phyloP scores from a whole-genome alignment of 129 eudicot species.

The Mikania micrantha region DNA sequence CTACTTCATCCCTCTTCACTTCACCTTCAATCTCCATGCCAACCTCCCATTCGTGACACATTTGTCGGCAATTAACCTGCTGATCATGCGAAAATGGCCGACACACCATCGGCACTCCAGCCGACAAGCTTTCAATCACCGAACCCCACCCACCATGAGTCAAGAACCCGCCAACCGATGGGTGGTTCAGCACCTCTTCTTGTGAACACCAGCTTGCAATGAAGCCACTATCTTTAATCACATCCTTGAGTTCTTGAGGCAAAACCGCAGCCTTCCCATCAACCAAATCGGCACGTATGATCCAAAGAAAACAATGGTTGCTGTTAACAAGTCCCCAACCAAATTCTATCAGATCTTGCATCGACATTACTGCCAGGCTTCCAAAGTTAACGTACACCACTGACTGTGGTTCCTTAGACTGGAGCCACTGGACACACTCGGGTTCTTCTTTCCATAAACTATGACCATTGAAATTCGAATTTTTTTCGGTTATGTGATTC shows the following conservation, averaged over 20 bases:
- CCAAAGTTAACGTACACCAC: conserved; percentile 30
- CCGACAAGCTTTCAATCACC: conserved; percentile 21
- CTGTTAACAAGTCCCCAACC: conserved; percentile 30
- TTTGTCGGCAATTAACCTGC: conserved; percentile 6
- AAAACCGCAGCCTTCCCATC: neutral
- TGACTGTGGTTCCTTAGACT: conserved; percentile 7
- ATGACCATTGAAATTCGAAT: neutral
- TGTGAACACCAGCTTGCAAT: conserved; percentile 26
- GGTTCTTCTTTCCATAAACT: conserved; percentile 31
- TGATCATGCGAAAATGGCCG: conserved; percentile 13
- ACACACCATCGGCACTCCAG: conserved; percentile 24
- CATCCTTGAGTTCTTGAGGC: conserved; percentile 5
- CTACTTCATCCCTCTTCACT: conserved; percentile 12
- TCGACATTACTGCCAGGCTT: conserved; percentile 10
- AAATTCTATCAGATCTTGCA: conserved; percentile 9
- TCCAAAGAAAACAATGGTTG: conserved; percentile 14
- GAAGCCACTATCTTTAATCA: conserved; percentile 8
- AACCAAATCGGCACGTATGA: conserved; percentile 16
- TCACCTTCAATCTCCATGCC: conserved; percentile 13
- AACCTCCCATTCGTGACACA: conserved; percentile 11
- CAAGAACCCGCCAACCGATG: conserved; percentile 21
- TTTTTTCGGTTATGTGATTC: conserved; percentile 17
- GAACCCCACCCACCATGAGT: conserved; percentile 30
- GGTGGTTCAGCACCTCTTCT: conserved; percentile 17
- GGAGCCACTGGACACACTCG: conserved; percentile 21